Percentiles rank a stretch among this genome's conserved stretches.
These are phyloP conservation scores for Ophiorrhiza pumila DNA, from an alignment of 257 asterid species.

Conservation along the genomic window DNA sequence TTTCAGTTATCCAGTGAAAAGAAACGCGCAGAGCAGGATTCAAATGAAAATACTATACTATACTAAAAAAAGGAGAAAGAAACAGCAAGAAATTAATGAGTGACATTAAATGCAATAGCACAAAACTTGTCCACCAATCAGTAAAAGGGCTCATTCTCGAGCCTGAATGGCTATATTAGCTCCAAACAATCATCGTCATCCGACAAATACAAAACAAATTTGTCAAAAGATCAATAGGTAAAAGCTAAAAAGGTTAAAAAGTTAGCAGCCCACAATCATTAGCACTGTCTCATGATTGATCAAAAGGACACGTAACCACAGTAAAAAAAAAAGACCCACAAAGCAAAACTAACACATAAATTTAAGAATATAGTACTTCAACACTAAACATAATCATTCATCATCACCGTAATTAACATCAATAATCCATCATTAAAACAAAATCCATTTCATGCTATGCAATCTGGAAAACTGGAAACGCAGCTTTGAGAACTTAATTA, in stretches of 20 bases:
- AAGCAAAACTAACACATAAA: constrained; percentile 1
- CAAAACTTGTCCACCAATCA: background rate
- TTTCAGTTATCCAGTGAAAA: background rate
- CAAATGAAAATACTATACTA: background rate
- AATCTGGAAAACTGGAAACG: background rate
- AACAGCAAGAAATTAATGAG: background rate
- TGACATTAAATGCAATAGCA: constrained; percentile 5
- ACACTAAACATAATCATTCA: constrained; percentile 23
- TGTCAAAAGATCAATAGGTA: constrained; percentile 10
- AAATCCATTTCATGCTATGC: background rate
- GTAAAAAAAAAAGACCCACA: background rate
- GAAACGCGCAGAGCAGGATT: background rate
- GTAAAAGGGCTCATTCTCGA: constrained; percentile 7
- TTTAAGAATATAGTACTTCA: background rate
- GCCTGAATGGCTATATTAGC: constrained; percentile 3
- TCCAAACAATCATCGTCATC: constrained; percentile 14
- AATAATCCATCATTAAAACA: background rate
- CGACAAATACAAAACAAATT: constrained; percentile 8
- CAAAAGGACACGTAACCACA: constrained; percentile 7
- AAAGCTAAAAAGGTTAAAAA: constrained; percentile 14
- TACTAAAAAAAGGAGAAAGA: background rate
- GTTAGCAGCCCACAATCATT: constrained; percentile 8
- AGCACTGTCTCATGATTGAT: constrained; percentile 14
- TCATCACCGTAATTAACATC: constrained; percentile 6
- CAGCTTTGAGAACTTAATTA: background rate